These are phyloP conservation scores for Claviceps sp. DNA, from an alignment of 2,329 filamentous ascomycete genomes.

Conservation along the genomic window DNA sequence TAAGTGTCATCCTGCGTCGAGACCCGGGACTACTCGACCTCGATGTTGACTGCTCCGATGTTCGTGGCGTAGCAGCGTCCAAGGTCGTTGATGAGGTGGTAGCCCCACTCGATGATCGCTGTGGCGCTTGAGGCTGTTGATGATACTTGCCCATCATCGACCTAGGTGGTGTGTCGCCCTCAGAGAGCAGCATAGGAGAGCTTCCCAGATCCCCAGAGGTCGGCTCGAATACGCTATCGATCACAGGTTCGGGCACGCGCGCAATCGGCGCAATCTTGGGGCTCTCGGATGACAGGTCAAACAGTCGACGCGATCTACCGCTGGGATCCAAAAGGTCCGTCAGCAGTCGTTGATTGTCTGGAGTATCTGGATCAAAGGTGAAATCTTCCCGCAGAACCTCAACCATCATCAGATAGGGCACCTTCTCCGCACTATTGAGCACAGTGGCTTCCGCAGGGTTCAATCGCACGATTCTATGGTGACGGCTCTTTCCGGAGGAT, in stretches of 20 bases:
- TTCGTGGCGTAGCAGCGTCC: slow-evolving; percentile 52
- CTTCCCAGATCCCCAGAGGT: slow-evolving; percentile 64
- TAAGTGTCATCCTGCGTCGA: slow-evolving; percentile 46
- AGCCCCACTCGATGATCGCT: slow-evolving; percentile 47
- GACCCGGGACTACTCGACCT: slow-evolving; percentile 54
- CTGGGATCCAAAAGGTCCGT: slow-evolving; percentile 43
- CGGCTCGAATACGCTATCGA: slow-evolving; percentile 77
- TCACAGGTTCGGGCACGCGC: slow-evolving; percentile 27
- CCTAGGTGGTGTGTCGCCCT: slow-evolving; percentile 28
- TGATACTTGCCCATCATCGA: slow-evolving; percentile 16
- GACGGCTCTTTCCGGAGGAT: slow-evolving; percentile 58
- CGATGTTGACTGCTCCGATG: slow-evolving; percentile 54
- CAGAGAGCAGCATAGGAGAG: slow-evolving; percentile 52
- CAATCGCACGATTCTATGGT: slow-evolving; percentile 71
- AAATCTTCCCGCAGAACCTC: slow-evolving; percentile 74
- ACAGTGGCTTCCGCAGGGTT: slow-evolving; percentile 78
- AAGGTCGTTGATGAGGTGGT: slow-evolving; percentile 47
- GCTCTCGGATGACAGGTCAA: slow-evolving; percentile 54
- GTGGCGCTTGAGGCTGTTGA: slow-evolving; percentile 21
- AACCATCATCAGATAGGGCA: slow-evolving; percentile 74
- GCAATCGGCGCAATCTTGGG: slow-evolving; percentile 35
- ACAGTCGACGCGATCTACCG: slow-evolving; percentile 45
- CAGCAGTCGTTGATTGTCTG: slow-evolving; percentile 57
- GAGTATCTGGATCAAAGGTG: slow-evolving; percentile 62
- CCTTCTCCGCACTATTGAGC: slow-evolving; percentile 74